Evolutionary conservation across 306 rosid species (phyloP), one percentile per base, ranked within the genome.

Genomic region (Vicia faba): DNA sequence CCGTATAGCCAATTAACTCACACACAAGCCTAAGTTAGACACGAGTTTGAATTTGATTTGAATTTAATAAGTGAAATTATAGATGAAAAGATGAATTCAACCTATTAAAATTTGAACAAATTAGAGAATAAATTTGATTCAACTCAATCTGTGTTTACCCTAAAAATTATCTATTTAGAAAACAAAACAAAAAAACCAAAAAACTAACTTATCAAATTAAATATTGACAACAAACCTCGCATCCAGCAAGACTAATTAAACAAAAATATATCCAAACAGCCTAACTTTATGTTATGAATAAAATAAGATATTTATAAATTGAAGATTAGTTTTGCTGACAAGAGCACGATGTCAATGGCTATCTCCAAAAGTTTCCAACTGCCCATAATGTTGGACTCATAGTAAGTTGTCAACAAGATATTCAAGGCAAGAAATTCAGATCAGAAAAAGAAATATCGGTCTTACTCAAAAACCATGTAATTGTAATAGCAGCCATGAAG

Each of bases 261-360:
- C 10, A 14, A 50, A 7, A 7, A 4, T 1, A 50, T 14, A 18
- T 20, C 35, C 8, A 53, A 19, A 50, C 5, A 19, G 16, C 8
- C 5, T 49, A 7, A 8, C 7, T 45, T 45, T 48, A 48, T 2
- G 11, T 48, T 16, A 4, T 5, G n/a, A 44, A 44, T n/a, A 44
- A 38, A 43, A 44, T 44, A n/a, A 45, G 14, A 45, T 8, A 18
- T 8, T 18, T 49, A 23, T 29, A 10, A 12, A 39, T 16, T 5
- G 18, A 64, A 77, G 41, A 38, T 64, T 28, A 45, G 68, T 26
- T 15, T 9, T 61, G 75, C 69, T 55, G 72, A 71, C 75, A 8
- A 61, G 75, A 69, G 56, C 60, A 54, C 44, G 40, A 80, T 59
- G 3, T 36, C 15, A 20, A 38, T 19, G 61, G 56, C 29, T 60